These are phyloP conservation scores for Lunasporangiospora selenospora DNA, from an alignment of 192 early-diverging fungal species.

Conservation along the genomic window DNA sequence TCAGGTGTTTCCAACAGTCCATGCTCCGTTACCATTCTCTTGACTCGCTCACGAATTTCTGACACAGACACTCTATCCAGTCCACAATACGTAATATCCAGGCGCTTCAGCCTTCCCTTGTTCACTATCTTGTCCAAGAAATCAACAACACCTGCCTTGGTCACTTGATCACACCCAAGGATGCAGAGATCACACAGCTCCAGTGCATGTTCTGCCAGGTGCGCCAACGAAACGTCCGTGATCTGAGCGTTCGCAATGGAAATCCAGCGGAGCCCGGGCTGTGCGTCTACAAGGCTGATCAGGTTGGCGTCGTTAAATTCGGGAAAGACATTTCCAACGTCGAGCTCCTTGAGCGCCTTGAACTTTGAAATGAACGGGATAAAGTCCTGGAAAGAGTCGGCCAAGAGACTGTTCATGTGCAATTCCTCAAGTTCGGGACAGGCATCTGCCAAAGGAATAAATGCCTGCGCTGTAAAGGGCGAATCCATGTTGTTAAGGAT, in stretches of 20 bases:
- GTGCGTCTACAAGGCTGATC: constrained; percentile 24
- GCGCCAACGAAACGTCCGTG: constrained; percentile 21
- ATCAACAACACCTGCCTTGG: constrained; percentile 25
- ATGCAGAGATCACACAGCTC: constrained; percentile 36
- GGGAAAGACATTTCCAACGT: constrained; percentile 42
- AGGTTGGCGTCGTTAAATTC: constrained; percentile 29
- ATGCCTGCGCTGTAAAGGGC: constrained; percentile 21
- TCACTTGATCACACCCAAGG: constrained; percentile 42
- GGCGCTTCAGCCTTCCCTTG: constrained; percentile 12
- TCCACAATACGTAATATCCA: constrained; percentile 41
- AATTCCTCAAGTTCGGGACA: constrained; percentile 31
- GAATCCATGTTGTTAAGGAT: constrained; percentile 44
- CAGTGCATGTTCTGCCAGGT: constrained; percentile 21
- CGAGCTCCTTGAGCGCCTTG: constrained; percentile 14
- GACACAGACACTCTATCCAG: constrained; percentile 25
- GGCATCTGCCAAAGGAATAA: constrained; percentile 24
- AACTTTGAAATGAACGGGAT: constrained; percentile 17
- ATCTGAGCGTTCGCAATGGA: constrained; percentile 44
- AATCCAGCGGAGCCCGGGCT: constrained; percentile 27
- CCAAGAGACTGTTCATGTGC: constrained; percentile 45
- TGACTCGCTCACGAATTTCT: constrained; percentile 36
- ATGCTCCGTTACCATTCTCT: constrained; percentile 5
- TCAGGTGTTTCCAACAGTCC: constrained; percentile 12
- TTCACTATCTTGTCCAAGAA: constrained; percentile 32
- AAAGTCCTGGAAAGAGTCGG: constrained; percentile 42